These are phyloP conservation scores for Tinospora cordifolia DNA, from an alignment of 164 flowering plant genomes.

Conservation along the genomic window DNA sequence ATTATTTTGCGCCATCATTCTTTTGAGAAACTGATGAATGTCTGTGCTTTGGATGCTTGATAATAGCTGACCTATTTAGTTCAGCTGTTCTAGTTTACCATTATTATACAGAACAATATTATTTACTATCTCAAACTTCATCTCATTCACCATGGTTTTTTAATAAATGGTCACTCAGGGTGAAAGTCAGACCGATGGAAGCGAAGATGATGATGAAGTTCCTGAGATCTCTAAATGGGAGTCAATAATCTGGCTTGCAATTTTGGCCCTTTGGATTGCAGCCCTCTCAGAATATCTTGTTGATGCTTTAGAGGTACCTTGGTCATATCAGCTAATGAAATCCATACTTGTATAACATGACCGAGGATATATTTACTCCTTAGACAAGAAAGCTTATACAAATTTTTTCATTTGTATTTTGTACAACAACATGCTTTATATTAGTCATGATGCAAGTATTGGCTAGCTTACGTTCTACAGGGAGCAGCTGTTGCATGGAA, in stretches of 20 bases:
- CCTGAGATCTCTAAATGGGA: conserved; percentile 59
- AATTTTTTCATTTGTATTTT: neutral
- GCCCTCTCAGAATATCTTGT: conserved; percentile 65
- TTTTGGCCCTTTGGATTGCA: conserved; percentile 51
- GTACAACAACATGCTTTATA: neutral
- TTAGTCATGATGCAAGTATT: neutral
- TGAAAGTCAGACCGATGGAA: conserved; percentile 19
- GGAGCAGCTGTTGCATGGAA: conserved; percentile 65
- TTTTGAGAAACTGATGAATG: too few relatives aligned
- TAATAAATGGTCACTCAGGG: neutral
- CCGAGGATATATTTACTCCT: neutral
- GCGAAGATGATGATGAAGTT: conserved; percentile 39
- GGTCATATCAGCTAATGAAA: neutral
- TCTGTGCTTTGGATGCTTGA: too few relatives aligned
- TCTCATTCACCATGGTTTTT: neutral
- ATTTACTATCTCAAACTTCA: neutral
- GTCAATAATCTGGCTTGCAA: conserved; percentile 51
- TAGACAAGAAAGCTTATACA: neutral
- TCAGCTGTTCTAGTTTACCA: too few relatives aligned
- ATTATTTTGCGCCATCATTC: too few relatives aligned
- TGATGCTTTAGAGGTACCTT: conserved; percentile 54
- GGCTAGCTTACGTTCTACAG: conserved; percentile 20
- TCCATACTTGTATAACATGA: neutral
- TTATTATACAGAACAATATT: neutral
- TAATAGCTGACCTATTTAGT: too few relatives aligned